phyloP scores from a whole-genome alignment of 2,329 filamentous ascomycete genomes.

The Ceratocystis lukuohia region DNA sequence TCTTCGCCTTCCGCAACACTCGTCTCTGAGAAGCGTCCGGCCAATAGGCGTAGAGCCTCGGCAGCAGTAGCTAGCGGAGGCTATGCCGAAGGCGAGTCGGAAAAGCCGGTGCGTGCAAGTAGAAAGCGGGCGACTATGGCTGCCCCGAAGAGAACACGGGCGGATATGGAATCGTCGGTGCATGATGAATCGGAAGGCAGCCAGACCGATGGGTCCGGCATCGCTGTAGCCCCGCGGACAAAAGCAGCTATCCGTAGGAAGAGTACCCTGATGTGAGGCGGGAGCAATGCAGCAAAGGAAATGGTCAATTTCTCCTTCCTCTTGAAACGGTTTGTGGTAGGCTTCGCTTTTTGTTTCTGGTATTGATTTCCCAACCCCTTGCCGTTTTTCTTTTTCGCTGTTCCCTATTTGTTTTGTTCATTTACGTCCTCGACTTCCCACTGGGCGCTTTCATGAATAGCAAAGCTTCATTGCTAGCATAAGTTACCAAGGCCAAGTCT shows the following conservation, averaged over 20 bases:
- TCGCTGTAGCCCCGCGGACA: constrained; percentile 6
- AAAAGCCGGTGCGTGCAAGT: constrained; percentile 10
- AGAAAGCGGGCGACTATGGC: constrained; percentile 17
- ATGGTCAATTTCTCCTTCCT: not conserved
- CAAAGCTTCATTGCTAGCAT: not conserved
- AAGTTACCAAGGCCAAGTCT: constrained; percentile 5
- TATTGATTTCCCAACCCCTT: not conserved
- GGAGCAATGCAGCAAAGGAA: not conserved
- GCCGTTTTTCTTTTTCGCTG: not conserved
- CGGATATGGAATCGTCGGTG: constrained; percentile 19
- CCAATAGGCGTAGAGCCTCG: constrained; percentile 11
- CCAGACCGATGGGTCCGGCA: constrained; percentile 8
- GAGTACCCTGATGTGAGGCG: constrained; percentile 17
- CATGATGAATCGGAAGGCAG: constrained; percentile 21
- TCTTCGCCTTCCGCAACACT: constrained; percentile 30
- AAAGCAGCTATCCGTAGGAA: constrained; percentile 16
- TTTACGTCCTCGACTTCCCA: not conserved
- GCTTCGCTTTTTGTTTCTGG: constrained; percentile 3
- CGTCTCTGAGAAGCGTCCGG: constrained; percentile 21
- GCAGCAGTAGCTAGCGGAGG: constrained; percentile 7
- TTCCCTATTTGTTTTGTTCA: constrained; percentile 11
- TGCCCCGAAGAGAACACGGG: constrained; percentile 14
- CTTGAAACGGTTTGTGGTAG: not conserved
- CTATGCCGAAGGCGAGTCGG: not conserved
- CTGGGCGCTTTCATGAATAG: not conserved